Percentiles rank a stretch among this genome's conserved stretches.
phyloP scores from a whole-genome alignment of 169 alveolate species.

The Plasmodium inui region DNA sequence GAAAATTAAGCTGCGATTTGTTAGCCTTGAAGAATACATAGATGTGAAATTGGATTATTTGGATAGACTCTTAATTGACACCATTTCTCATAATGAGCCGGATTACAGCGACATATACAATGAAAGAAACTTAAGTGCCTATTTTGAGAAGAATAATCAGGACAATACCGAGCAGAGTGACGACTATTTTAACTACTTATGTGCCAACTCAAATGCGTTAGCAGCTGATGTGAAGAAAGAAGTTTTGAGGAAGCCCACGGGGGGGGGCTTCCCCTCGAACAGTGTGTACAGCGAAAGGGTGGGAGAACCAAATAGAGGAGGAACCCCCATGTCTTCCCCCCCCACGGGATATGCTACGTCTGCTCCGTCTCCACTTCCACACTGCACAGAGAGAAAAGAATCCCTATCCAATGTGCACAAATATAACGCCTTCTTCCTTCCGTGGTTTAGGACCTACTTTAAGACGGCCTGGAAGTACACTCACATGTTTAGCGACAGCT shows the following conservation, averaged over 20 bases:
- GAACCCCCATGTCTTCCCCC: background rate
- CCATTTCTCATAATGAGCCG: conserved; percentile 53
- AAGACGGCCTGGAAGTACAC: conserved; percentile 55
- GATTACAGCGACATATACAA: conserved; percentile 45
- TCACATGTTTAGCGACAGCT: conserved; percentile 17
- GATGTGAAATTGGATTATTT: conserved; percentile 31
- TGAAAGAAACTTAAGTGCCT: conserved; percentile 29
- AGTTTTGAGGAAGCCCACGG: background rate
- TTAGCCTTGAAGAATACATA: conserved; percentile 30
- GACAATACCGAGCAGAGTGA: conserved; percentile 3
- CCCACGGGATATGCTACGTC: background rate
- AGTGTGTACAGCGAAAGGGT: background rate
- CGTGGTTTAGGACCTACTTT: conserved; percentile 55
- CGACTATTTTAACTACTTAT: conserved; percentile 19
- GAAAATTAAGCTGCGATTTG: conserved; percentile 28
- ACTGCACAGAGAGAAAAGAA: background rate
- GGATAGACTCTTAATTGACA: conserved; percentile 27
- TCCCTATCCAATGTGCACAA: conserved; percentile 17
- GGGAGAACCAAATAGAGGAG: background rate
- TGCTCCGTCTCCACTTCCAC: background rate
- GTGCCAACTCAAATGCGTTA: conserved; percentile 33
- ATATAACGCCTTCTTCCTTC: conserved; percentile 62
- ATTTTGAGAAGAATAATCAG: conserved; percentile 38
- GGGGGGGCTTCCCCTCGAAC: background rate
- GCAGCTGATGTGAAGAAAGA: conserved; percentile 2